Base-by-base conservation (phyloP, 257 asterid species). In the Solanum pennellii region DNA sequence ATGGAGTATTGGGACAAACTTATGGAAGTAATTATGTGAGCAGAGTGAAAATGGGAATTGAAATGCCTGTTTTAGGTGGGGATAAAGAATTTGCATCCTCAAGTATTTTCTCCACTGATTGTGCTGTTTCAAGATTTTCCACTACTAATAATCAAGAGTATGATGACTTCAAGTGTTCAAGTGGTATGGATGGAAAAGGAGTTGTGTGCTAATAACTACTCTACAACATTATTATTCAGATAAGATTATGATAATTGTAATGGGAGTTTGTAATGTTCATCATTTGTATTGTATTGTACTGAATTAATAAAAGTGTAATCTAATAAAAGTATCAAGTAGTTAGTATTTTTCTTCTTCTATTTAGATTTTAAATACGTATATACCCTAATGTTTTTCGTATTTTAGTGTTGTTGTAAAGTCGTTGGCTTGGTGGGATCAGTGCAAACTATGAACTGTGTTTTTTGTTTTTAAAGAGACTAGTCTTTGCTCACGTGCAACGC, bases 21-120 rank as follows among this genome's bases (percentile, higher is more conserved):
- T 94, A 96, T 83, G 94, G 92, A 1, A 88, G 91, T 41, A 92
- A 90, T 44, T 95, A 96, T 18, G 93, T 91, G 4, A 95, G 95
- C 15, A 90, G 94, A 75, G 99, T 88, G 45, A 95, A 95, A 91
- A 95, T 95, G 98, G 98, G 98, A 42, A 89, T 93, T 27, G 92
- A 87, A 83, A 94, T 94, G 96, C 98, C 99, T 8, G 96, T 96
- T 90, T 91, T 95, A 69, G 99, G 98, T n/a, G 98, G 99, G 2
- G 83, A 91, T 59, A 90, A 41, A 77, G 94, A 96, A 49, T 96
- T 93, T 49, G 88, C 92, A 16, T 93, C 98, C 41, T 92, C 99
- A 1, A 42, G 85, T 83, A 71, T 96, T 25, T 93, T 96, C 87
- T 91, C 96, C 9, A 91, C 97, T 1, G 99, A 94, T 83, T 94